These are phyloP conservation scores for Meyerozyma smithsonii DNA, from an alignment of 1,139 yeast genomes.

Conservation along the genomic window DNA sequence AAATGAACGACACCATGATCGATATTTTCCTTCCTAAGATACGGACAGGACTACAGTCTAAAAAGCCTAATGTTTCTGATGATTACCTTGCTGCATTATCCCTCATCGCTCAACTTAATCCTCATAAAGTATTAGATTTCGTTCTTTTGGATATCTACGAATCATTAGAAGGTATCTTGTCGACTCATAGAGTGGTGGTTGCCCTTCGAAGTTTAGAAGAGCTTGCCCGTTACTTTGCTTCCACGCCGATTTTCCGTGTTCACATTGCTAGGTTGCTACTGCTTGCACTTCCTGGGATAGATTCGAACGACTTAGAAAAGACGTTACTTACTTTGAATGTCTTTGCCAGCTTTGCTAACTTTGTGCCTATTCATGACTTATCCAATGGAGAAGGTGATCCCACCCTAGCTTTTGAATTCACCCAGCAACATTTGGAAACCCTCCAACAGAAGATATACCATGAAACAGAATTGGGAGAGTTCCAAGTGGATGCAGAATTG, in stretches of 20 bases:
- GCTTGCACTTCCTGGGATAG: constrained; percentile 76
- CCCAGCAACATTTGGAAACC: constrained; percentile 56
- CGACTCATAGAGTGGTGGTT: constrained; percentile 75
- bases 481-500: constrained; percentile 34
- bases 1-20: constrained; percentile 47
- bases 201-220: constrained; percentile 68
- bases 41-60: constrained; percentile 76
- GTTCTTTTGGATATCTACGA: constrained; percentile 76
- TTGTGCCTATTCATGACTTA: constrained; percentile 65
- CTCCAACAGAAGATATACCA: constrained; percentile 35
- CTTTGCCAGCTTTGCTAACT: constrained; percentile 66
- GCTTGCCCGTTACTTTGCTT: constrained; percentile 63
- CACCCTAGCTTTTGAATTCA: constrained; percentile 65
- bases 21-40: constrained; percentile 54
- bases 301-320: constrained; percentile 78
- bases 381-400: constrained; percentile 43
- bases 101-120: constrained; percentile 58
- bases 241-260: constrained; percentile 62
- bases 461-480: constrained; percentile 11
- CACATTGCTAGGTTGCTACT: constrained; percentile 74
- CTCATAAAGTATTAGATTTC: constrained; percentile 58
- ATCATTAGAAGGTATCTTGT: constrained; percentile 73
- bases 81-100: constrained; percentile 60
- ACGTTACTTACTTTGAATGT: constrained; percentile 68
- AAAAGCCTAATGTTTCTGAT: constrained; percentile 53